Conservation (phyloP, 108 stramenopile species). For the Pseudonitzschia multistriata region DNA sequence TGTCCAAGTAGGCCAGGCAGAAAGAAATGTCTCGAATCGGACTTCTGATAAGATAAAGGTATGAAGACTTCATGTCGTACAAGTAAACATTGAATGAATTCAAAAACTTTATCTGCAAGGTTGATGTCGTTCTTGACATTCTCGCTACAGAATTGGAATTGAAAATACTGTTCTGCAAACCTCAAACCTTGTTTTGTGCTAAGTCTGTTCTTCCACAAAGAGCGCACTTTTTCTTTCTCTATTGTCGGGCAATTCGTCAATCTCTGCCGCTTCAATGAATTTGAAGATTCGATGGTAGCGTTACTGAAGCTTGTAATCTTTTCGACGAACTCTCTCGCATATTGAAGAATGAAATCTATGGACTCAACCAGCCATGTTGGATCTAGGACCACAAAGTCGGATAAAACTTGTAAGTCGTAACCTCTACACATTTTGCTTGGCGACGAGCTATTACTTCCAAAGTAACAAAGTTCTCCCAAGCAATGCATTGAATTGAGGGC, state of each 20-base stretch:
- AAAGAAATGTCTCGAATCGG: conserved; percentile 1
- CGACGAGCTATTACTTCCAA: background rate
- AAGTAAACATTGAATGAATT: conserved; percentile 1
- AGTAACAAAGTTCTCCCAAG: conserved; percentile 1
- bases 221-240: conserved; percentile 2
- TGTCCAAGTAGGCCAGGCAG: background rate
- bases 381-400: conserved; percentile 7
- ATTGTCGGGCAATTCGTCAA: conserved; percentile 1
- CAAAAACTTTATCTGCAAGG: background rate
- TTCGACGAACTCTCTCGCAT: background rate
- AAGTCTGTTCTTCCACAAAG: conserved; percentile 1
- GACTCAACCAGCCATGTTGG: conserved; percentile 10
- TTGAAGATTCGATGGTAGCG: background rate
- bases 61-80: conserved; percentile 8
- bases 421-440: background rate
- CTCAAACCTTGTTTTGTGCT: background rate
- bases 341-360: conserved; percentile 8
- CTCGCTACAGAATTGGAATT: background rate
- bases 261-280: background rate
- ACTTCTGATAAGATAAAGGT: background rate
- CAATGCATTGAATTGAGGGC: conserved; percentile 5
- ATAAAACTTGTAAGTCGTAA: background rate
- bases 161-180: conserved; percentile 2
- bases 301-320: background rate
- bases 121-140: background rate